A percentile compares a stretch with the other conserved stretches of the same genome.
These are phyloP conservation scores for Gamsiella multidivaricata DNA, from an alignment of 192 early-diverging fungal genomes.

Conservation along the genomic window DNA sequence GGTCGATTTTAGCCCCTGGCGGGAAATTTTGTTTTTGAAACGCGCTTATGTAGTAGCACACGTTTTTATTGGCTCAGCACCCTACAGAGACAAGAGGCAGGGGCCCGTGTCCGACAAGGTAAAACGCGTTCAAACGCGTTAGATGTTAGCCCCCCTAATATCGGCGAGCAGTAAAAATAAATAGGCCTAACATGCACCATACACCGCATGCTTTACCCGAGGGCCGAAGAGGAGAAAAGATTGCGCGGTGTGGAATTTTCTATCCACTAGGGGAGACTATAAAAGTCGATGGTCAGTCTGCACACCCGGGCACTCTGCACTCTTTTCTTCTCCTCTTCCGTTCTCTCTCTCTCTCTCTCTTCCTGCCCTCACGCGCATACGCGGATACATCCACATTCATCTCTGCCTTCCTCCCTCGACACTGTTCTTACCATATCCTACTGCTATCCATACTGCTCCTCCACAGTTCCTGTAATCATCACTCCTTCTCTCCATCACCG, in stretches of 20 bases:
- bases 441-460: background rate
- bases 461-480: background rate
- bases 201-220: no score
- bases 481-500: no score
- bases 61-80: no score
- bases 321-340: background rate
- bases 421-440: background rate
- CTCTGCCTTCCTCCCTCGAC: background rate
- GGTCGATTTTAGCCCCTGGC: no score
- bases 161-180: no score
- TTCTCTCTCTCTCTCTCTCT: background rate
- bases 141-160: no score
- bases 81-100: background rate
- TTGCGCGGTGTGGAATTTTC: no score
- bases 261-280: no score
- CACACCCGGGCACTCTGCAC: background rate
- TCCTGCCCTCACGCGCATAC: background rate
- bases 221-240: no score
- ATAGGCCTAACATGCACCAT: no score
- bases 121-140: constrained; percentile 17
- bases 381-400: constrained; percentile 1
- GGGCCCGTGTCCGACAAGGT: constrained; percentile 1
- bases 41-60: no score
- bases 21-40: no score
- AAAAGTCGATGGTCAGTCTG: background rate